Conservation (phyloP, 2,329 filamentous ascomycete genomes). For the Tolypocladium ovalisporum region DNA sequence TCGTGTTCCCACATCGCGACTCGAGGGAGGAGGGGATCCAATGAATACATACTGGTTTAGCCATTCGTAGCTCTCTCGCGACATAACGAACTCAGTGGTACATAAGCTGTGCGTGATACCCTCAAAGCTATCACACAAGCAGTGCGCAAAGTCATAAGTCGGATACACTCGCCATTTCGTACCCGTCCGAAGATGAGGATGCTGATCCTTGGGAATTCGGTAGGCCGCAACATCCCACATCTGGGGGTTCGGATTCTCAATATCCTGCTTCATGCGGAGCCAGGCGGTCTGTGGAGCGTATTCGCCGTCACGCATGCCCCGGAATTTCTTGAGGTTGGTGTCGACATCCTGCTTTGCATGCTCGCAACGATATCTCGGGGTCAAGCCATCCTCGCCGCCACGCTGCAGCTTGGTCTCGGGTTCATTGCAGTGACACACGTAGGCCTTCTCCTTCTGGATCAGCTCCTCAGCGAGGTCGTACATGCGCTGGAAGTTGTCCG, state of each 20-base stretch:
- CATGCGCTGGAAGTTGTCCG: slow-evolving; percentile 73
- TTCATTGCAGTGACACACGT: slow-evolving; percentile 76
- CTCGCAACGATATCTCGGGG: slow-evolving; percentile 65
- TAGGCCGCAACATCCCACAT: slow-evolving; percentile 97
- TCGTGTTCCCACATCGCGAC: too few species aligned
- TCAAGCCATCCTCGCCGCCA: slow-evolving; percentile 60
- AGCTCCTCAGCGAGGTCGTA: slow-evolving; percentile 80
- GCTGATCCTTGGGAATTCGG: slow-evolving; percentile 68
- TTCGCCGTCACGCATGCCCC: slow-evolving; percentile 83
- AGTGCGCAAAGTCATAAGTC: slow-evolving; percentile 88
- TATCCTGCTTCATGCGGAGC: slow-evolving; percentile 87
- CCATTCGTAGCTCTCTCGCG: slow-evolving; percentile 82
- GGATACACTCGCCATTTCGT: slow-evolving; percentile 83
- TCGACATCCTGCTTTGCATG: slow-evolving; percentile 68
- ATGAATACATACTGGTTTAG: slow-evolving; percentile 52
- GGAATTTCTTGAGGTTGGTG: slow-evolving; percentile 71
- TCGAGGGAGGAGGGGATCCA: too few species aligned
- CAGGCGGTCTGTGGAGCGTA: slow-evolving; percentile 77
- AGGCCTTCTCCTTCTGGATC: slow-evolving; percentile 55
- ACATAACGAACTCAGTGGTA: slow-evolving; percentile 83
- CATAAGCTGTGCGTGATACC: slow-evolving; percentile 85
- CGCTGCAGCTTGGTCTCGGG: slow-evolving; percentile 78
- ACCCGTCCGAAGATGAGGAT: slow-evolving; percentile 46
- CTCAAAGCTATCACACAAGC: slow-evolving; percentile 85
- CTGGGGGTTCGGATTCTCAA: slow-evolving; percentile 74